Conservation (phyloP, 345 rosid species). For the Eucalyptus fibrosa region DNA sequence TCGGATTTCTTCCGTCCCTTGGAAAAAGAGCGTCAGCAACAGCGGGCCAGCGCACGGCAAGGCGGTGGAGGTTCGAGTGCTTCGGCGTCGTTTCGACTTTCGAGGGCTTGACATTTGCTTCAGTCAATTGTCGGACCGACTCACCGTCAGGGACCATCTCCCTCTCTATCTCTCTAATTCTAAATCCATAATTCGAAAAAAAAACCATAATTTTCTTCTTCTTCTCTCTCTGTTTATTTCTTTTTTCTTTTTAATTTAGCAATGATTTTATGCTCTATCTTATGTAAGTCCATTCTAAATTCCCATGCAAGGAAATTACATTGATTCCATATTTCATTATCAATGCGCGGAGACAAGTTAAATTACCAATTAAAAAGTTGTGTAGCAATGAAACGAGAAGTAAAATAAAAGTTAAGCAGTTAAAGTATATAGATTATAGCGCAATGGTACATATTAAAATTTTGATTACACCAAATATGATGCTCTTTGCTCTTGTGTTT, state of each 20-base stretch:
- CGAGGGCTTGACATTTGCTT: too few species aligned
- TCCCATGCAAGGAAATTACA: background rate
- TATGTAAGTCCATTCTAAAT: background rate
- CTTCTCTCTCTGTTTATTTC: background rate
- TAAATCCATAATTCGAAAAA: background rate
- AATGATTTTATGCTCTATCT: background rate
- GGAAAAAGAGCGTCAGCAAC: background rate
- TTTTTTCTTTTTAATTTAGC: background rate
- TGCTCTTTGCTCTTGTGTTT: background rate
- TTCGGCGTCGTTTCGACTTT: too few species aligned
- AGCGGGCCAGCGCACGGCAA: too few species aligned
- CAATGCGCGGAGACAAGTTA: fast-evolving
- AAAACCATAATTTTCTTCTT: background rate
- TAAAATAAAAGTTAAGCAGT: background rate
- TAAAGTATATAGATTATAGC: background rate
- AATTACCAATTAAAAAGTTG: too few species aligned
- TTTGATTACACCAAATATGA: background rate
- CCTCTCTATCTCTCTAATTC: background rate
- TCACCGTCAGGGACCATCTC: background rate
- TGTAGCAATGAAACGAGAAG: background rate
- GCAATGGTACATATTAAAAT: background rate
- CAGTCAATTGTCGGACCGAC: too few species aligned
- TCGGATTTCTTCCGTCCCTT: background rate
- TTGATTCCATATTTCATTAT: background rate
- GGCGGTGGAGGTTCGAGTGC: too few species aligned